Evolutionary conservation across 163 green algal genomes (phyloP), one percentile per base, ranked within the genome.

Genomic region (Volvox carteri): DNA sequence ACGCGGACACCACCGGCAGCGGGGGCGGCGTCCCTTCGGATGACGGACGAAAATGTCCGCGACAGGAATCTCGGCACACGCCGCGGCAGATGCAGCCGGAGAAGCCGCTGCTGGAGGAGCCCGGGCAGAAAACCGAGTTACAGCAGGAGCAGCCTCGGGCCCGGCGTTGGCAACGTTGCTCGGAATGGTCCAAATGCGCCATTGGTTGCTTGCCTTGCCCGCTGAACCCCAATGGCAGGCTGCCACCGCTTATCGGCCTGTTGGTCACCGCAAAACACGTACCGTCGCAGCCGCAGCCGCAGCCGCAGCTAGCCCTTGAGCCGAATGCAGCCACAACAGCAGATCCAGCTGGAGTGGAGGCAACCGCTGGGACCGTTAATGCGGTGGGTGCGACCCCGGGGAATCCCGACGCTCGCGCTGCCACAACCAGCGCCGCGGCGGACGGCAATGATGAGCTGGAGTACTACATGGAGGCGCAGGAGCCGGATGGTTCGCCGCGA

Each of bases 171-270:
- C 30, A 35, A 33, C 81, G 65, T 0, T 76, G 72, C 25, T n/a
- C 50, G 28, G 60, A 56, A 0, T 88, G 83, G 83, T 35, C 67
- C 25, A 52, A 41, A n/a, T 81, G 68, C 83, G 83, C 83, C 48
- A 81, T 88, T 14, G 83, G 83, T 35, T 88, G 83, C 83, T 48
- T 88, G 83, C 83, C 83, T 21, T 83, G 83, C 50, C 67, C 83
- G 23, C 23, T 88, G 44, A 88, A 81, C 23, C 83, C 83, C 83
- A 88, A 88, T 37, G 83, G 83, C 68, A 48, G 50, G 4, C 16
- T 88, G 8, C 68, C 83, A 35, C 50, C 33, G 33, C 50, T 54
- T 48, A 16, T 54, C 35, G 19, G 30, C 2, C 73, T 44, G n/a
- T 25, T 44, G 25, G 73, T 28, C 28, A 6, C 73, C 25, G 44